Base-by-base conservation (phyloP, 2,329 filamentous ascomycete genomes). In the Hypocrella siamensis region DNA sequence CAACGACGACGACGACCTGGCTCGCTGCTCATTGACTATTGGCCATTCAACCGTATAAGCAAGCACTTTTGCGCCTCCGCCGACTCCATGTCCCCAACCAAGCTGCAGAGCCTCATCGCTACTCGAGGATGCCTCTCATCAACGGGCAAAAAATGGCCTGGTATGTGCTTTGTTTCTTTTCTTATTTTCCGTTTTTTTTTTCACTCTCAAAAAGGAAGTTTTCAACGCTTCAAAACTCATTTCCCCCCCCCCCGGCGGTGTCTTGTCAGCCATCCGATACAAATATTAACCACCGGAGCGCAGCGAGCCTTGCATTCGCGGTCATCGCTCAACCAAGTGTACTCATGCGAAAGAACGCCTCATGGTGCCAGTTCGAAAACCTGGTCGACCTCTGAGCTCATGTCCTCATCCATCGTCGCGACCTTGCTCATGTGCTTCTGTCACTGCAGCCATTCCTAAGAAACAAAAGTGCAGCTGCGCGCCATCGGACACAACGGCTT, bases 281-380 rank as follows among this genome's bases (percentile, higher is more conserved):
- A n/a, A n/a, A n/a, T 11, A 34, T 29, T 34, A 21, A 34, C 24
- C 12, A 14, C 11, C 15, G 8, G 11, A 18, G 9, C 24, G 15
- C 43, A 82, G 77, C 54, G 72, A 72, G 61, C 76, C 77, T 46
- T 82, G 78, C 50, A 82, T 82, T 43, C 73, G 77, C 46, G 78
- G 78, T 35, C 78, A 83, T 52, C 73, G 78, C 44, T 82, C 78
- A 19, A 80, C 77, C 32, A 80, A 79, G 60, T 83, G 78, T 52
- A 75, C 68, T 30, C 78, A 83, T 48, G 65, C 63, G 37, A 63
- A 65, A 40, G 75, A 80, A 43, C 70, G 77, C 36, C 57, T 80
- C 21, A 72, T 82, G 63, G 61, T 80, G 4, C 72, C 74, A 16
- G 78, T 83, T 12, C 69, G 76, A 39, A 81, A 81, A 46, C 77